A percentile compares a stretch with the other conserved stretches of the same genome.
Evolutionary conservation across 192 early-diverging fungal genomes (phyloP).

Genomic region (Gorgonomyces haynaldii): DNA sequence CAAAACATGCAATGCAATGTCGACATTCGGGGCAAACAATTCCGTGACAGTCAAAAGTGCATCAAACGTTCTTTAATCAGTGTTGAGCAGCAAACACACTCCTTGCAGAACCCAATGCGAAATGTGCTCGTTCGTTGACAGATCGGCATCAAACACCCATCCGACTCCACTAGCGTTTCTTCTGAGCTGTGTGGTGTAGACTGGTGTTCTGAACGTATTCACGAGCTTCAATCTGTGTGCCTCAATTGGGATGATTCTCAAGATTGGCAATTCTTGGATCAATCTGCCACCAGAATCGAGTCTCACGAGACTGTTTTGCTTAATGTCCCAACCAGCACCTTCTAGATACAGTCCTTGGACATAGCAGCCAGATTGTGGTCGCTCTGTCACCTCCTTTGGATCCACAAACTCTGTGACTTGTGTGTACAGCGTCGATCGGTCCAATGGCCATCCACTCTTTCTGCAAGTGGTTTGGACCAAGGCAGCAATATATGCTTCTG

Average conservation of each 20-base stretch:
- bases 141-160: conserved; percentile 57
- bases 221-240: conserved; percentile 41
- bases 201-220: conserved; percentile 53
- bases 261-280: conserved; percentile 43
- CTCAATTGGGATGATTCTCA: conserved; percentile 54
- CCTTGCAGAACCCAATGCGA: conserved; percentile 55
- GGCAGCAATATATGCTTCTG: conserved; percentile 51
- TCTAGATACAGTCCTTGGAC: conserved; percentile 48
- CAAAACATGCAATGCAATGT: conserved; percentile 35
- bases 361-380: conserved; percentile 45
- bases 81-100: conserved; percentile 44
- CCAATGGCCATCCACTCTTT: conserved; percentile 51
- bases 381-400: conserved; percentile 40
- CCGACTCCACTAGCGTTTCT: conserved; percentile 49
- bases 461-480: conserved; percentile 50
- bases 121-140: conserved; percentile 40
- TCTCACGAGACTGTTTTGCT: conserved; percentile 29
- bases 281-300: conserved; percentile 40
- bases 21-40: too few species aligned
- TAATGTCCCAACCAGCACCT: conserved; percentile 48
- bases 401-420: conserved; percentile 43
- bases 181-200: conserved; percentile 50
- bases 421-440: conserved; percentile 50
- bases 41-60: too few species aligned
- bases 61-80: conserved; percentile 25